A percentile compares a stretch with the other conserved stretches of the same genome.
Evolutionary conservation across 176 grass and related monocot species (phyloP).

Genomic region (Musa troglodytarum): DNA sequence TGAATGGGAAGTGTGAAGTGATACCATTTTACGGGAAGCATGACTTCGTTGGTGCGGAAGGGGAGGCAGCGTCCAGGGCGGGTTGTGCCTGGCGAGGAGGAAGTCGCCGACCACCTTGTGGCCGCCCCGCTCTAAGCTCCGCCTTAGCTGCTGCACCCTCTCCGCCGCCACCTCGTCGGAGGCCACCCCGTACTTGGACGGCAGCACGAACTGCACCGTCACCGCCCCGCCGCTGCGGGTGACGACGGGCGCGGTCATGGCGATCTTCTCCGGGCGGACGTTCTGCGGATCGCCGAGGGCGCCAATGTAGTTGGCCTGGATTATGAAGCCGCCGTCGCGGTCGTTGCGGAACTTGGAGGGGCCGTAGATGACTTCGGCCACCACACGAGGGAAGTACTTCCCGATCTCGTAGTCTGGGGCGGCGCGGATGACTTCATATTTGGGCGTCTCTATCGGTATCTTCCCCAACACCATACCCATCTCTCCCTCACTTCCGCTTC

Average conservation of each 20-base stretch:
- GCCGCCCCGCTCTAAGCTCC: slow-evolving; percentile 65
- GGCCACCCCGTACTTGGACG: slow-evolving; percentile 73
- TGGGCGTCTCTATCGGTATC: slow-evolving; percentile 81
- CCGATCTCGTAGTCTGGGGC: slow-evolving; percentile 82
- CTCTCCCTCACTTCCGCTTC: not conserved
- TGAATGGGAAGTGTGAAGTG: too few relatives aligned
- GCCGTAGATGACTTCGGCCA: slow-evolving; percentile 79
- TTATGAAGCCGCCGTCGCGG: slow-evolving; percentile 64
- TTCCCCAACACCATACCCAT: slow-evolving; percentile 84
- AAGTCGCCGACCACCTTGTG: slow-evolving; percentile 37
- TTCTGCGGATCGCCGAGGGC: slow-evolving; percentile 63
- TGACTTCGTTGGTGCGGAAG: slow-evolving; percentile 91
- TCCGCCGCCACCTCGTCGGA: slow-evolving; percentile 51
- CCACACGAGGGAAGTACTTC: slow-evolving; percentile 51
- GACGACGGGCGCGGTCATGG: slow-evolving; percentile 60
- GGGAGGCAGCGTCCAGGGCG: slow-evolving; percentile 81
- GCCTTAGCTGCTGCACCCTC: slow-evolving; percentile 54
- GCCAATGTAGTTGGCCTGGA: slow-evolving; percentile 84
- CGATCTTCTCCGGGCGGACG: slow-evolving; percentile 67
- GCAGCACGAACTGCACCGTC: slow-evolving; percentile 84
- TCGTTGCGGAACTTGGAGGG: slow-evolving; percentile 50
- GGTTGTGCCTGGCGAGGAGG: slow-evolving; percentile 76
- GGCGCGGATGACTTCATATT: slow-evolving; percentile 60
- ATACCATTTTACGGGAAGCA: slow-evolving; percentile 7
- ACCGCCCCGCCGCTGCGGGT: slow-evolving; percentile 26